phyloP scores from a whole-genome alignment of 192 early-diverging fungal species.

The Coemansia sp. region DNA sequence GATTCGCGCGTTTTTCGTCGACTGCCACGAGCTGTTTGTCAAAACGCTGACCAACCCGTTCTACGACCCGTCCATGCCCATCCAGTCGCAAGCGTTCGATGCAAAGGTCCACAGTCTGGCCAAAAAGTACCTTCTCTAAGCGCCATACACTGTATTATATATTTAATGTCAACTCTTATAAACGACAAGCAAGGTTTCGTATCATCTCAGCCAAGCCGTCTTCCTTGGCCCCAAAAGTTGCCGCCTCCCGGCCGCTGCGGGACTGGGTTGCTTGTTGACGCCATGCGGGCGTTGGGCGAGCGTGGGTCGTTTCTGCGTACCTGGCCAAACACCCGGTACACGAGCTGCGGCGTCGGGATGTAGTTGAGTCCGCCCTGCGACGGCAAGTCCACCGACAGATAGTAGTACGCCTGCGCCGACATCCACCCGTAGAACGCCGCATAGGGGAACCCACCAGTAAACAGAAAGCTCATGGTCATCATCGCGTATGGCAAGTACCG shows the following conservation, averaged over 20 bases:
- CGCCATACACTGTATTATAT: not conserved
- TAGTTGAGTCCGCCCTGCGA: conserved; percentile 61
- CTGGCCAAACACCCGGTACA: conserved; percentile 55
- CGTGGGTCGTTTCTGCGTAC: conserved; percentile 25
- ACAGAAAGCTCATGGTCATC: conserved; percentile 58
- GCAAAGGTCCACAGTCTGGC: conserved; percentile 71
- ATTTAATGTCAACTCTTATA: not conserved
- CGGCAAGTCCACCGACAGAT: conserved; percentile 67
- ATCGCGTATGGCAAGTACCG: conserved; percentile 77
- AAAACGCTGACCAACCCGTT: conserved; percentile 87
- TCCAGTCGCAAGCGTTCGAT: conserved; percentile 79
- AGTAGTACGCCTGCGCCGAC: conserved; percentile 74
- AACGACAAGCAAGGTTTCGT: not conserved
- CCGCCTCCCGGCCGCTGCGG: conserved; percentile 39
- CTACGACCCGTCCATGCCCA: conserved; percentile 78
- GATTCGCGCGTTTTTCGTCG: conserved; percentile 59
- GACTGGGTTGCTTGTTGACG: conserved; percentile 7
- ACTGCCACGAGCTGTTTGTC: conserved; percentile 49
- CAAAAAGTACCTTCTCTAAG: conserved; percentile 69
- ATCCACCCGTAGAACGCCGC: conserved; percentile 64
- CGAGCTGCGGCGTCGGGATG: conserved; percentile 65
- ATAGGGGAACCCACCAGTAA: conserved; percentile 44
- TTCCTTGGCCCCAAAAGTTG: conserved; percentile 57
- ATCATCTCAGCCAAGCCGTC: conserved; percentile 41
- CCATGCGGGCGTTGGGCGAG: conserved; percentile 15